Conservation (phyloP, 2,329 filamentous ascomycete genomes). For the Microdochium paspali region DNA sequence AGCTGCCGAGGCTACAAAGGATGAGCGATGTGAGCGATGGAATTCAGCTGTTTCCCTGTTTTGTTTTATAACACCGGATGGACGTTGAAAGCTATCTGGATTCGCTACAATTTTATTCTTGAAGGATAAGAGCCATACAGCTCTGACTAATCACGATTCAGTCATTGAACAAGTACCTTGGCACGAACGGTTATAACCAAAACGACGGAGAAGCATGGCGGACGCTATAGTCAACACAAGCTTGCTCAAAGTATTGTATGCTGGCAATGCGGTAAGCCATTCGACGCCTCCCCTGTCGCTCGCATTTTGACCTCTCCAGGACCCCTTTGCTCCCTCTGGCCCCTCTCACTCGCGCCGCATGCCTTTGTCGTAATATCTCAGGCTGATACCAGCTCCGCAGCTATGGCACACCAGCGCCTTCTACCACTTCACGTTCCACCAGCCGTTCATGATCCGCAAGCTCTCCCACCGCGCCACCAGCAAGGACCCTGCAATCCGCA, state of each 20-base stretch:
- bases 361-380: not conserved
- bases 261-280: conserved; percentile 10
- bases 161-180: too few relatives aligned
- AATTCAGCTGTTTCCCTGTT: too few relatives aligned
- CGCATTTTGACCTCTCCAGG: not conserved
- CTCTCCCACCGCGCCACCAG: conserved; percentile 7
- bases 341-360: not conserved
- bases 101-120: too few relatives aligned
- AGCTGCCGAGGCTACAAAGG: too few relatives aligned
- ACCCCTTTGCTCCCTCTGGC: not conserved
- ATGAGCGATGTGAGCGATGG: too few relatives aligned
- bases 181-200: too few relatives aligned
- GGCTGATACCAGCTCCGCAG: not conserved
- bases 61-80: too few relatives aligned
- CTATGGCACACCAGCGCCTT: conserved; percentile 6
- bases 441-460: conserved; percentile 8
- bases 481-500: conserved; percentile 4
- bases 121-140: too few relatives aligned
- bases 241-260: conserved; percentile 7
- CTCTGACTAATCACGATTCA: too few relatives aligned
- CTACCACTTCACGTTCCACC: conserved; percentile 9
- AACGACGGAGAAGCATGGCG: not conserved
- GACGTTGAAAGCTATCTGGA: too few relatives aligned
- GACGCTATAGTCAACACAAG: not conserved
- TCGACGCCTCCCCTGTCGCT: not conserved